A percentile compares a stretch with the other conserved stretches of the same genome.
Conservation (phyloP, 305 asterid species). For the Solanum hybrid region DNA sequence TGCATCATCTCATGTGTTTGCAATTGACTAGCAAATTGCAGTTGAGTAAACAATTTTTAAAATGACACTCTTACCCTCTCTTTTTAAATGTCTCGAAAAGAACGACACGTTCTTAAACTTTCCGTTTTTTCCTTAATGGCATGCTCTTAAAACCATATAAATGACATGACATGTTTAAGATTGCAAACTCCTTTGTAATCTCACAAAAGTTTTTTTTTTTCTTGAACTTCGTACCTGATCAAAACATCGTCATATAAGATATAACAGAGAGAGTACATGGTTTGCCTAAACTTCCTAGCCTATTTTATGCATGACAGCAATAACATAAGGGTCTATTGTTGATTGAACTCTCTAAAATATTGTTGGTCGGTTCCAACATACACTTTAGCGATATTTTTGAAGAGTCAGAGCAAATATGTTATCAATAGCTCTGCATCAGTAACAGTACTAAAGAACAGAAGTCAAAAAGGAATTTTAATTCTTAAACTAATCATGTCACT, state of each 20-base stretch:
- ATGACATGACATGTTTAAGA: not conserved
- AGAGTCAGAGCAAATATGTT: not conserved
- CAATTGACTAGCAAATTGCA: not conserved
- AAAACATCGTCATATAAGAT: not conserved
- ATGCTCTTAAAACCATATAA: not conserved
- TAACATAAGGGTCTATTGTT: not conserved
- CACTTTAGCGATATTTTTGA: not conserved
- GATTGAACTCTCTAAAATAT: not conserved
- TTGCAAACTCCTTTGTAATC: not conserved
- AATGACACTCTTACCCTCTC: not conserved
- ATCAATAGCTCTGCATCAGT: not conserved
- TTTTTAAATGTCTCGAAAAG: not conserved
- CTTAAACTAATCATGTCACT: not conserved
- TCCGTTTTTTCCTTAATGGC: not conserved
- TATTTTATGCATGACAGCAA: not conserved
- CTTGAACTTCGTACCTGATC: fast-evolving
- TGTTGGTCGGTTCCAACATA: not conserved
- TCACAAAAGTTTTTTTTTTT: not conserved
- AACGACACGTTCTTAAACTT: not conserved
- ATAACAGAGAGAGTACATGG: not conserved
- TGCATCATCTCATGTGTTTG: not conserved
- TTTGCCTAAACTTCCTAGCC: not conserved
- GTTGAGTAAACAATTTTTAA: not conserved
- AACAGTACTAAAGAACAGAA: not conserved
- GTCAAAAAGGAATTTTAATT: not conserved